Evolutionary conservation across 1,284 basidiomycete genomes (phyloP).

Genomic region (Melampsora americana): DNA sequence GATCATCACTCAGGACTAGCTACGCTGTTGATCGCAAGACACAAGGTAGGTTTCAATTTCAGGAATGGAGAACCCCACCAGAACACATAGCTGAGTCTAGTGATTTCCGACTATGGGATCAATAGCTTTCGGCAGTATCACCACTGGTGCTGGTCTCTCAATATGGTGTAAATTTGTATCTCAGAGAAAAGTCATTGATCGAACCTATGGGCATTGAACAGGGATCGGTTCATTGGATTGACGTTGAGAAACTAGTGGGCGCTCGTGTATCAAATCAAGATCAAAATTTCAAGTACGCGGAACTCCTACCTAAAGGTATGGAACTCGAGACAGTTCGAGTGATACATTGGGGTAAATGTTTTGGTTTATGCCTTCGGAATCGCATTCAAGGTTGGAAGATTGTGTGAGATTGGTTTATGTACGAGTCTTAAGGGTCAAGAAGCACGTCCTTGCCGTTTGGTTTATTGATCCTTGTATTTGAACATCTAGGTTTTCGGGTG

Average conservation of each 20-base stretch:
- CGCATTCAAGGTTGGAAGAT: constrained; percentile 34
- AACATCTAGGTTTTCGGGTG: constrained; percentile 65
- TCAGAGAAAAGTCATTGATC: constrained; percentile 24
- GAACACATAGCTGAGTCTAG: too few species aligned
- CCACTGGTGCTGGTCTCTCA: constrained; percentile 36
- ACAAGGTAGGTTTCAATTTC: constrained; percentile 59
- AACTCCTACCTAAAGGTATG: constrained; percentile 7
- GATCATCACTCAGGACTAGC: constrained; percentile 87
- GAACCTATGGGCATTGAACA: constrained; percentile 23
- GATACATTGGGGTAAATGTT: constrained; percentile 41
- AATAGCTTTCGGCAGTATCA: neutral
- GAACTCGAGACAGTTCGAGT: constrained; percentile 33
- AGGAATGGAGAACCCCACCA: too few species aligned
- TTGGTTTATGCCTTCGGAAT: constrained; percentile 21
- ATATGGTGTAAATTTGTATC: constrained; percentile 41
- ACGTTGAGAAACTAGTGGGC: constrained; percentile 23
- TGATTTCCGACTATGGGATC: neutral
- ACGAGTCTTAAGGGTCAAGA: neutral
- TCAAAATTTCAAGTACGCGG: neutral
- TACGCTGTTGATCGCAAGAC: constrained; percentile 70
- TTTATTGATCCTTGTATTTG: constrained; percentile 41
- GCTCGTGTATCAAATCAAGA: constrained; percentile 5
- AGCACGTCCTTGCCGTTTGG: neutral
- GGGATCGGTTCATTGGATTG: constrained; percentile 18
- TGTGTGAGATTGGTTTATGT: constrained; percentile 33